Evolutionary conservation across 805 yeast species (phyloP).

Genomic region (Kodamaea neixiangensis): DNA sequence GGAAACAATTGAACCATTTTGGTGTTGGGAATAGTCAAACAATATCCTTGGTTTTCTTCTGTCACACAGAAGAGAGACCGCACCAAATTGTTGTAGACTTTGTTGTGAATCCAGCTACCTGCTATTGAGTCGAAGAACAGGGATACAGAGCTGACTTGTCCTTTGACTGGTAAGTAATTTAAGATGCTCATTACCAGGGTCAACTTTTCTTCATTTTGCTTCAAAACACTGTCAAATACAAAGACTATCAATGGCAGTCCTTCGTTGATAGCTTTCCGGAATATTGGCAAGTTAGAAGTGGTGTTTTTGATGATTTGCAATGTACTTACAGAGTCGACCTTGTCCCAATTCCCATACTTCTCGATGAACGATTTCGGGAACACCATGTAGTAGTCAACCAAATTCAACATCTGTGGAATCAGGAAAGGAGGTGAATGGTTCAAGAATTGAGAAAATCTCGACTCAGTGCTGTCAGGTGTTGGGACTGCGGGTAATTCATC

Average conservation of each 20-base stretch:
- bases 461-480: conserved; percentile 10
- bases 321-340: conserved; percentile 14
- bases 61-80: conserved; percentile 48
- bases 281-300: conserved; percentile 22
- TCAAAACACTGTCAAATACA: conserved; percentile 23
- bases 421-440: conserved; percentile 39
- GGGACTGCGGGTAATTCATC: conserved; percentile 18
- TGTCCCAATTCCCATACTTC: conserved; percentile 4
- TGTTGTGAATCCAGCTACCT: conserved; percentile 36
- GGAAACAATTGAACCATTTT: conserved; percentile 26
- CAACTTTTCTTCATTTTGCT: background rate
- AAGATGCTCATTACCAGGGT: conserved; percentile 24
- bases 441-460: conserved; percentile 26
- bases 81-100: conserved; percentile 34
- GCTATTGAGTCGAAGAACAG: conserved; percentile 46
- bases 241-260: conserved; percentile 41
- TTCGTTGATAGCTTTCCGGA: conserved; percentile 24
- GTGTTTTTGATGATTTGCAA: conserved; percentile 15
- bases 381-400: conserved; percentile 40
- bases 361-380: conserved; percentile 30
- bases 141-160: conserved; percentile 7
- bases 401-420: conserved; percentile 33
- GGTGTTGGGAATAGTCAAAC: conserved; percentile 37
- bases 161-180: conserved; percentile 18
- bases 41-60: conserved; percentile 32